Evolutionary conservation across 164 flowering plant species (phyloP), one percentile per base, ranked within the genome.

Genomic region (Dillenia suffruticosa): DNA sequence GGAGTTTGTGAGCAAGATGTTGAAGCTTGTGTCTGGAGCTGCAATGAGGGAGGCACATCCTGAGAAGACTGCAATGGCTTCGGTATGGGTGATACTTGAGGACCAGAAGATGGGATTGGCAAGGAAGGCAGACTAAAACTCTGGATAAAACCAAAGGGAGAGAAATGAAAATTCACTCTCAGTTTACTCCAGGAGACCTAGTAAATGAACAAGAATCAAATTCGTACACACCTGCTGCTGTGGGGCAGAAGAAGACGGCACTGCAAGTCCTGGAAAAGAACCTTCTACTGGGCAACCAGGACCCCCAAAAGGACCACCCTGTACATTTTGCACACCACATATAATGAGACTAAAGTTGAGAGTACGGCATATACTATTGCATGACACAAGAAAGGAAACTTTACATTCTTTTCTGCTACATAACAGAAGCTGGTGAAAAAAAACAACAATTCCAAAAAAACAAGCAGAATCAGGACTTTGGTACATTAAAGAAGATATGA

Each of bases 61-160:
- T 83, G 91, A 60, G 92, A 82, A 7, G 89, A 84, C 51, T 82
- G 87, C 62, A 73, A 59, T 51, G 90, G 80, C 64, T 82, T 84
- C 64, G 76, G 85, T 26, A 80, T 46, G 3, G 97, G 88, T 14
- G 99, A 84, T 57, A 81, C 57, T 61, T 81, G 82, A 75, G 77
- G 84, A 56, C 81, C 77, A 71, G 57, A 51, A 8, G 88, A 57
- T 46, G 84, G 84, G 8, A 55, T 54, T 74, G 76, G 84, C 3
- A 76, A 64, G 58, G 70, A 45, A 55, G 85, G 70, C 59, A 76
- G 84, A 55, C 74, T 75, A 49, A 67, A 82, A 70, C 59, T 66
- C 90, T 82, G 74, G 26, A 57, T 52, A 2, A 54, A 9, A 17
- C 52, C 50, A 43, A 52, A 56, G 52, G 3, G 16, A 14, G 14